These are phyloP conservation scores for Naegleria fowleri DNA, from an alignment of 208 protist genomes.

Conservation along the genomic window DNA sequence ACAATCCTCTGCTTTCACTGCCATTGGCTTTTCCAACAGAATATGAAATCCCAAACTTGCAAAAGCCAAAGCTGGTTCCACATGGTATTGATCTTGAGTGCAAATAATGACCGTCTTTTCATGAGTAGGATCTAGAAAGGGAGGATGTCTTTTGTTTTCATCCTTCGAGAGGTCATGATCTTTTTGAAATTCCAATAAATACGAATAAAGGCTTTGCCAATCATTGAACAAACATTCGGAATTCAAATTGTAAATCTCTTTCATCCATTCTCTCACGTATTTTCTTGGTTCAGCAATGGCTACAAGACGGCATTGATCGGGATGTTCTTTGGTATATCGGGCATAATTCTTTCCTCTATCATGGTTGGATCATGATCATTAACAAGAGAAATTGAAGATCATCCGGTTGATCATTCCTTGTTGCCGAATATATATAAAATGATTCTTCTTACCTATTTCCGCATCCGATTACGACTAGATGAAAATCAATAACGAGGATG, in stretches of 20 bases:
- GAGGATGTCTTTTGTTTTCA: background rate
- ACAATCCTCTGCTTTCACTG: background rate
- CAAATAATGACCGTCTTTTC: background rate
- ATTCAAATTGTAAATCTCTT: background rate
- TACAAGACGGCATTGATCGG: background rate
- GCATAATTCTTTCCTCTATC: background rate
- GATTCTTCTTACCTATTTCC: too few species aligned
- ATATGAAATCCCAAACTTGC: slow-evolving; percentile 21
- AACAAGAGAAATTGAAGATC: too few species aligned
- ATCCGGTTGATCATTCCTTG: too few species aligned
- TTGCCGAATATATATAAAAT: too few species aligned
- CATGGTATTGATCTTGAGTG: background rate
- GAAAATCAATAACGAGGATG: too few species aligned
- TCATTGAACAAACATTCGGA: background rate
- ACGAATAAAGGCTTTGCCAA: background rate
- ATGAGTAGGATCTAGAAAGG: background rate
- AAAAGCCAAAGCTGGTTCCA: background rate
- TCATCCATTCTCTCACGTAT: background rate
- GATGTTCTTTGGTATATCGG: background rate
- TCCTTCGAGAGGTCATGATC: background rate
- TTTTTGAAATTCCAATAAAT: too few species aligned
- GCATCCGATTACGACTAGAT: too few species aligned
- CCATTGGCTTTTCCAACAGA: slow-evolving; percentile 15
- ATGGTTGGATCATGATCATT: too few species aligned
- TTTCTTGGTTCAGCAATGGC: background rate